Evolutionary conservation across 2,329 filamentous ascomycete genomes (phyloP), one percentile per base, ranked within the genome.

Genomic region (Dactylellina cionopaga): DNA sequence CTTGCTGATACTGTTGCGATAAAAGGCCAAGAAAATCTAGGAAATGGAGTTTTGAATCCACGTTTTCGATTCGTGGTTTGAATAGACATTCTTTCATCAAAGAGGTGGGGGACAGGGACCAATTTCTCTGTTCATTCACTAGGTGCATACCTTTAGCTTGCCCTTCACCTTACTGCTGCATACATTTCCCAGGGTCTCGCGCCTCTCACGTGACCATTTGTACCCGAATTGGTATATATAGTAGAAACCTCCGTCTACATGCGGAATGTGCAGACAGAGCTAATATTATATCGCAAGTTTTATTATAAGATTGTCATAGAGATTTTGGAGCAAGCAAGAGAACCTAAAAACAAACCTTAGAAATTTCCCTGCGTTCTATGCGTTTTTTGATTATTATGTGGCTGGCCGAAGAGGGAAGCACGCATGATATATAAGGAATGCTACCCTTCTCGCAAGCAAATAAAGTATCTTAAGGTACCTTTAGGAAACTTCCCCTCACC

Each of bases 181-280:
- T 22, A 25, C 17, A 27, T n/a, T n/a, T n/a, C n/a, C 39, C 49
- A 39, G 39, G 60, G 13, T 46, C 19, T 51, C 43, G 33, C 51
- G 62, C 51, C 31, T 43, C 41, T 47, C 62, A 65, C 62, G 52
- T 66, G 62, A 58, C 31, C 13, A 10, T 27, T n/a, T 29, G 13
- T 58, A 11, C 62, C 62, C 6, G 31, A 66, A 41, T 7, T 29
- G 49, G 62, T 51, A 66, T 33, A 41, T 66, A 17, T 27, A 66
- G 51, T 22, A 66, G 62, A 66, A 66, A 44, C 19, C 25, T 22
- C 62, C 62, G 60, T 47, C 31, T 25, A 19, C 13, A 15, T 27
- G 33, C 62, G 62, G 62, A 47, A 37, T 31, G 15, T 31, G 17
- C 58, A 49, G 9, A 33, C 43, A 49, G 24, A 44, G 43, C 33